Conservation (phyloP, 805 yeast genomes). For the Schizosaccharomyces pombe region DNA sequence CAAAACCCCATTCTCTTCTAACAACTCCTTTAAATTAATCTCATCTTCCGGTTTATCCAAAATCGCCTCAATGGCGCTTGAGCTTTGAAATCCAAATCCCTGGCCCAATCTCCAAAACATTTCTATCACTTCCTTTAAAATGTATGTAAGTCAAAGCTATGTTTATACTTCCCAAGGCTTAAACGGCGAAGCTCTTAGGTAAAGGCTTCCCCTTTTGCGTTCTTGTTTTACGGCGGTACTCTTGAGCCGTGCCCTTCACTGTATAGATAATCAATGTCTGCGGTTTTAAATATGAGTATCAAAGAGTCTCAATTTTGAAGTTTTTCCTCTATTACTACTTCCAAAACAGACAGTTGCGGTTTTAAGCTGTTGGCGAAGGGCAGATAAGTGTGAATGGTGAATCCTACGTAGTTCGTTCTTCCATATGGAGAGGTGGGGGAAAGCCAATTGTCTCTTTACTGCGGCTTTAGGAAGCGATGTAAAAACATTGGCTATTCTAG, state of each 20-base stretch:
- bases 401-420: not conserved
- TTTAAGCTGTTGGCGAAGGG: not conserved
- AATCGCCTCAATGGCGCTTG: conserved; percentile 23
- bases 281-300: not conserved
- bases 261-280: not conserved
- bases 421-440: not conserved
- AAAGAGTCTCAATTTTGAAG: not conserved
- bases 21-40: conserved; percentile 24
- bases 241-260: not conserved
- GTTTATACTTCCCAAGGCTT: not conserved
- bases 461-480: too few species aligned
- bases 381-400: not conserved
- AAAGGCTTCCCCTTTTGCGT: too few species aligned
- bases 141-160: not conserved
- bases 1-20: conserved; percentile 52
- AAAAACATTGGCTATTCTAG: too few species aligned
- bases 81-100: conserved; percentile 5
- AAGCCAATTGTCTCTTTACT: too few species aligned
- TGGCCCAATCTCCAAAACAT: conserved; percentile 4
- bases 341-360: not conserved
- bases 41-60: conserved; percentile 22
- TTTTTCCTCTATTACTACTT: not conserved
- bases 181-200: too few species aligned
- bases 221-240: not conserved
- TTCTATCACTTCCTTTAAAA: not conserved